Base-by-base conservation (phyloP, 441 rosid species). In the Raphanus hybrid region DNA sequence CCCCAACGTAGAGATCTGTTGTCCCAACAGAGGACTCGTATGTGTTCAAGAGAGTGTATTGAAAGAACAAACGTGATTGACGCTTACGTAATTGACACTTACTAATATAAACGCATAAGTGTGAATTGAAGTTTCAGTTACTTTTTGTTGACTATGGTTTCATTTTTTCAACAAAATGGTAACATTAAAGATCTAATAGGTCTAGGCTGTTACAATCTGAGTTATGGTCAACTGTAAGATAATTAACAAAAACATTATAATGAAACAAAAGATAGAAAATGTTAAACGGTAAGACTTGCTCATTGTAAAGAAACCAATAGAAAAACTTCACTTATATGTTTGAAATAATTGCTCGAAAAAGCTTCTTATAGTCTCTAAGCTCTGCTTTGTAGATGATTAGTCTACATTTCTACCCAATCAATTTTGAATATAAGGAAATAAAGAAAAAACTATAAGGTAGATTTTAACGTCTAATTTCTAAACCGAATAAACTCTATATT, bases 41-140 rank as follows among this genome's bases (percentile, higher is more conserved):
- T 84, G 87, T 43, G 88, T 82, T 54, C 89, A 85, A 37, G 79
- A 81, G 68, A 71, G 70, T 41, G 84, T 81, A 6, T 35, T 1
- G 69, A 69, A 27, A 83, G 92, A 75, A 91, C 83, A 65, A 77
- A 62, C 72, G 39, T 35, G 39, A 35, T 35, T 35, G 39, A 35
- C 39, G 39, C 39, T 35, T 35, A 35, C 8, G 39, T 35, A 35
- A 35, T 35, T 6, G 39, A 35, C 39, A 7, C 39, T 35, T 35
- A 35, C 39, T 35, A 35, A 35, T 35, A 6, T 29, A 39, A 39
- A 35, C 39, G 39, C 10, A 8, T 8, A 14, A 11, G 60, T 41
- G 20, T 68, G 9, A 34, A 54, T 29, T 29, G 34, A 29, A 29
- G 10, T 8, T 71, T 5, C 0, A 0, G 0, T 8, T 23, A 5